phyloP scores from a whole-genome alignment of 2,329 filamentous ascomycete genomes.

The Dactylellina cionopaga region DNA sequence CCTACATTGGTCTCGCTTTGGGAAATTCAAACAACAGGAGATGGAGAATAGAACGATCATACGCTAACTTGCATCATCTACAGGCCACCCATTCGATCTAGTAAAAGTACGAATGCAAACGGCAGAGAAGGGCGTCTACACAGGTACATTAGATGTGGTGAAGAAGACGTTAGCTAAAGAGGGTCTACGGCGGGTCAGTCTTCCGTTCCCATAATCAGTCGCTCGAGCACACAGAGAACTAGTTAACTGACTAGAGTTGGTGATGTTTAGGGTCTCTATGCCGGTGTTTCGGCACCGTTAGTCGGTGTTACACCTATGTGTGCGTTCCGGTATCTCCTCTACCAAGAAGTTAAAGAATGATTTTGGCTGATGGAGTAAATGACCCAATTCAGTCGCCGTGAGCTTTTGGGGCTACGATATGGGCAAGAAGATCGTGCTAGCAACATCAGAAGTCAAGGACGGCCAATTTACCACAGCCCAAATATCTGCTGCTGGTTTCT shows the following conservation, averaged over 20 bases:
- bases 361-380: conserved; percentile 5
- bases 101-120: conserved; percentile 98
- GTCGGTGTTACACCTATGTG: conserved; percentile 99
- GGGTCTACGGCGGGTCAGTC: conserved; percentile 71
- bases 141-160: conserved; percentile 88
- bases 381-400: conserved; percentile 70
- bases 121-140: conserved; percentile 91
- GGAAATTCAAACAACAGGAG: too few relatives aligned
- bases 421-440: conserved; percentile 85
- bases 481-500: conserved; percentile 91
- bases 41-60: too few relatives aligned
- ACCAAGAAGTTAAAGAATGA: too few relatives aligned
- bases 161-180: conserved; percentile 86
- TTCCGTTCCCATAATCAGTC: neutral
- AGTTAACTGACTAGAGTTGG: conserved; percentile 11
- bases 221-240: neutral
- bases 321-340: too few relatives aligned
- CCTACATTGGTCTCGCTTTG: too few relatives aligned
- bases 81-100: conserved; percentile 89
- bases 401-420: conserved; percentile 90
- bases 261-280: conserved; percentile 78
- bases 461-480: conserved; percentile 80
- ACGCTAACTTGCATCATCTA: conserved; percentile 45
- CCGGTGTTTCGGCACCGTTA: conserved; percentile 93
- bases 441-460: conserved; percentile 72